phyloP scores from a whole-genome alignment of 768 basidiomycete genomes.

The Panaeolus cyanescens region DNA sequence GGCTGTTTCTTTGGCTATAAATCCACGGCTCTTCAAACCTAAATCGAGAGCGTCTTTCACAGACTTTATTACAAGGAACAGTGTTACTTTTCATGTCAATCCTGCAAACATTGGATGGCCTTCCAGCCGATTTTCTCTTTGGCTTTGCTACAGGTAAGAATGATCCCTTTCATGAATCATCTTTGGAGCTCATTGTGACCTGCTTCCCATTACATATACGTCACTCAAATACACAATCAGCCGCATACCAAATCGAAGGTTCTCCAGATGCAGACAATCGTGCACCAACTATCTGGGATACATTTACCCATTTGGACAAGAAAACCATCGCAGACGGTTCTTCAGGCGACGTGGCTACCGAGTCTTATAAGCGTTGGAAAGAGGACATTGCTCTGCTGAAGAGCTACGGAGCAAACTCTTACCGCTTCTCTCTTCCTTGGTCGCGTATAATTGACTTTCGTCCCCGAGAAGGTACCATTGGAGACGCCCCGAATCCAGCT shows the following conservation, averaged over 20 bases:
- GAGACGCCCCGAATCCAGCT: conserved; percentile 60
- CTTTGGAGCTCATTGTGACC: not conserved
- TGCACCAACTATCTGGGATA: conserved; percentile 74
- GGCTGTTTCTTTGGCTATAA: not conserved
- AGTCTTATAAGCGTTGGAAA: conserved; percentile 66
- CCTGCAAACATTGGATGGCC: not conserved
- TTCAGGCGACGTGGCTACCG: conserved; percentile 67
- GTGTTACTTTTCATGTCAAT: not conserved
- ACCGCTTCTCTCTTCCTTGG: conserved; percentile 79
- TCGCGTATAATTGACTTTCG: conserved; percentile 62
- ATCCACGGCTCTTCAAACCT: not conserved
- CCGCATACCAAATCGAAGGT: conserved; percentile 77
- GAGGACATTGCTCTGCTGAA: conserved; percentile 66
- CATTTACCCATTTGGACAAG: conserved; percentile 60
- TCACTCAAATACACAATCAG: conserved; percentile 27
- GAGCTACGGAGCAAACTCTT: conserved; percentile 66
- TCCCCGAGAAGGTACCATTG: not conserved
- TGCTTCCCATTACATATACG: not conserved
- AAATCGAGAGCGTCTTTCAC: not conserved
- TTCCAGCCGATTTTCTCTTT: conserved; percentile 35
- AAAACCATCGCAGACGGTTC: conserved; percentile 55
- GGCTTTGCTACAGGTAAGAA: conserved; percentile 35
- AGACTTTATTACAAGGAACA: not conserved
- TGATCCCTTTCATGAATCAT: not conserved
- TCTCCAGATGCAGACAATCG: conserved; percentile 56